Evolutionary conservation across 768 basidiomycete species (phyloP), one percentile per base, ranked within the genome.

Genomic region (Trametes villosa): DNA sequence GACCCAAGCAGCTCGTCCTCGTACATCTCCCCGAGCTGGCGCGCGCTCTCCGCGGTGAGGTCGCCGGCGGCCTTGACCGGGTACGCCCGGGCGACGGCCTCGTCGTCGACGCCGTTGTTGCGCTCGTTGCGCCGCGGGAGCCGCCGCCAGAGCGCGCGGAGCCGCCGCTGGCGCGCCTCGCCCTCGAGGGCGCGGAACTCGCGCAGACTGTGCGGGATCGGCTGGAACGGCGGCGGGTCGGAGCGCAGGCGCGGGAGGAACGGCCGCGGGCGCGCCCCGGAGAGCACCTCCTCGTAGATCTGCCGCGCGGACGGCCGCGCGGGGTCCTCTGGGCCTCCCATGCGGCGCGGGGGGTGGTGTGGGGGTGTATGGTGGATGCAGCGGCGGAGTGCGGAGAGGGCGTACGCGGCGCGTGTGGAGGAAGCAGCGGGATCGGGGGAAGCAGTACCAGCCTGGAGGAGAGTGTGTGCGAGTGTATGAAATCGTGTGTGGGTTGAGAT

Each of bases 171-270:
- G 36, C 91, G 76, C 61, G 83, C 84, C 63, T 76, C 74, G 34
- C 89, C 88, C 74, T 95, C 92, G 36, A 74, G 76, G 55, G 77
- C 76, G 54, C 81, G 83, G 68, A 89, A 93, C 62, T 87, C 88
- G 36, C 77, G 72, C 46, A 95, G 80, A 47, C 80, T 82, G 62
- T 74, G 79, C 65, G 72, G 86, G 67, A 71, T 69, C 57, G 72
- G 73, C 71, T 69, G 74, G 67, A 71, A 75, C 55, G 74, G 53
- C 44, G 75, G 68, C 53, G 80, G 72, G 72, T 88, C 87, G 27
- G 84, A 84, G 67, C 82, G 81, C 41, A 87, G 78, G 51, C 71
- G 80, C 59, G 88, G 86, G 74, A 89, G 80, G 71, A 76, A 77
- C 51, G 85, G 82, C 40, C 79, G 83, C 63, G 83, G 77, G 66